Conservation (phyloP, 2,329 filamentous ascomycete genomes). For the Zasmidium citrigriseum region DNA sequence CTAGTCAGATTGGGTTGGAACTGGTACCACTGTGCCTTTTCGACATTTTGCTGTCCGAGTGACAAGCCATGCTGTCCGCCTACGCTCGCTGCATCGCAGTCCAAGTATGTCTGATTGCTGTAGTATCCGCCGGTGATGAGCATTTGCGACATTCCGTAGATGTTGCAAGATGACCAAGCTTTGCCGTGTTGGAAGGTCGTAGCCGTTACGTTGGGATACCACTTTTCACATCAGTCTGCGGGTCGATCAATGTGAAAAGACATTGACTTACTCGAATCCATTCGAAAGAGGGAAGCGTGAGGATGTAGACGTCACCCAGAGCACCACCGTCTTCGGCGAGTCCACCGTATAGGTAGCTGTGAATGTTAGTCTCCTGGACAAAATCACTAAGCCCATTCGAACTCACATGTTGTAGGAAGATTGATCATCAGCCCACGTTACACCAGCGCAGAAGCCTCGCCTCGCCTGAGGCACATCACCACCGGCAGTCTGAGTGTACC, state of each 20-base stretch:
- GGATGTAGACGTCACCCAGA: slow-evolving; percentile 64
- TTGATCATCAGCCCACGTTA: slow-evolving; percentile 59
- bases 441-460: slow-evolving; percentile 63
- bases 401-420: slow-evolving; percentile 66
- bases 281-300: slow-evolving; percentile 63
- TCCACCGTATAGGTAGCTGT: slow-evolving; percentile 64
- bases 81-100: slow-evolving; percentile 49
- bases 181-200: background rate
- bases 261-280: slow-evolving; percentile 43
- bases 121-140: slow-evolving; percentile 64
- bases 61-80: slow-evolving; percentile 56
- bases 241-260: background rate
- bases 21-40: slow-evolving; percentile 48
- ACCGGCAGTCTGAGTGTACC: slow-evolving; percentile 61
- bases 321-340: slow-evolving; percentile 48
- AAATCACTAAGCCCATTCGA: background rate
- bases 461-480: slow-evolving; percentile 56
- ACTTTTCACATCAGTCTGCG: background rate
- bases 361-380: slow-evolving; percentile 1
- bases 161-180: slow-evolving; percentile 49
- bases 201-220: background rate
- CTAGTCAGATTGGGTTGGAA: slow-evolving; percentile 49
- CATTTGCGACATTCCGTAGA: slow-evolving; percentile 61
- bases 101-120: slow-evolving; percentile 49
- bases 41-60: slow-evolving; percentile 48